A percentile compares a stretch with the other conserved stretches of the same genome.
These are phyloP conservation scores for Xerocomellus amylosporus DNA, from an alignment of 768 basidiomycete species.

Conservation along the genomic window DNA sequence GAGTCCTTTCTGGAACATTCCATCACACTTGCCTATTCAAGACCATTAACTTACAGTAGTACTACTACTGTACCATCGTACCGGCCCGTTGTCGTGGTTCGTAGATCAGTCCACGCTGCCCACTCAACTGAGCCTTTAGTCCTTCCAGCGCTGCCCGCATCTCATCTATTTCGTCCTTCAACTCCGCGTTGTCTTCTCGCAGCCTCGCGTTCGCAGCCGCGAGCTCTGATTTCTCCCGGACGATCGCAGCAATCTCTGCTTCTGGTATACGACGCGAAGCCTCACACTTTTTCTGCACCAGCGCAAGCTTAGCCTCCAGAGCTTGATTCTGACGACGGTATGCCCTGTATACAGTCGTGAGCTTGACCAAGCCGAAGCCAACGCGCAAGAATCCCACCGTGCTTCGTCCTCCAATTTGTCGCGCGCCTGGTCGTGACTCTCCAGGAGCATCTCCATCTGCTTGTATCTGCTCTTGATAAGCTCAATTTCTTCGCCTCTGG, in stretches of 20 bases:
- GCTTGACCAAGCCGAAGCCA: not conserved
- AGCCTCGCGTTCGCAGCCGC: slow-evolving; percentile 51
- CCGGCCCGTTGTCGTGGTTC: slow-evolving; percentile 46
- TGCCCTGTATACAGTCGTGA: slow-evolving; percentile 35
- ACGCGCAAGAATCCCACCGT: slow-evolving; percentile 41
- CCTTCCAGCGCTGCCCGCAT: slow-evolving; percentile 69
- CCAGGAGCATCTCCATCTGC: slow-evolving; percentile 64
- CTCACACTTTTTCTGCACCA: slow-evolving; percentile 43
- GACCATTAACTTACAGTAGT: not conserved
- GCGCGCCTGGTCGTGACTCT: slow-evolving; percentile 55
- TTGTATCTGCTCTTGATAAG: slow-evolving; percentile 54
- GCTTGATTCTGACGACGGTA: slow-evolving; percentile 61
- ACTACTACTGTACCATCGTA: slow-evolving; percentile 1
- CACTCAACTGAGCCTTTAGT: slow-evolving; percentile 55
- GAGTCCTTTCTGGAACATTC: slow-evolving; percentile 37
- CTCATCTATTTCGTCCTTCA: slow-evolving; percentile 60
- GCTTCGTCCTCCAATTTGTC: slow-evolving; percentile 54
- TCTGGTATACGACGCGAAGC: slow-evolving; percentile 36
- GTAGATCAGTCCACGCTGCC: slow-evolving; percentile 42
- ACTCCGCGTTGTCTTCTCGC: slow-evolving; percentile 54
- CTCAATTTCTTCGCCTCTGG: slow-evolving; percentile 57
- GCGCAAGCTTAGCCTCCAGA: slow-evolving; percentile 54
- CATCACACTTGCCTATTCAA: slow-evolving; percentile 28
- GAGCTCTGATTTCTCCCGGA: slow-evolving; percentile 45
- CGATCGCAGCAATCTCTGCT: slow-evolving; percentile 44